Conservation (phyloP, 2,329 filamentous ascomycete genomes). For the Clonostachys sp. region DNA sequence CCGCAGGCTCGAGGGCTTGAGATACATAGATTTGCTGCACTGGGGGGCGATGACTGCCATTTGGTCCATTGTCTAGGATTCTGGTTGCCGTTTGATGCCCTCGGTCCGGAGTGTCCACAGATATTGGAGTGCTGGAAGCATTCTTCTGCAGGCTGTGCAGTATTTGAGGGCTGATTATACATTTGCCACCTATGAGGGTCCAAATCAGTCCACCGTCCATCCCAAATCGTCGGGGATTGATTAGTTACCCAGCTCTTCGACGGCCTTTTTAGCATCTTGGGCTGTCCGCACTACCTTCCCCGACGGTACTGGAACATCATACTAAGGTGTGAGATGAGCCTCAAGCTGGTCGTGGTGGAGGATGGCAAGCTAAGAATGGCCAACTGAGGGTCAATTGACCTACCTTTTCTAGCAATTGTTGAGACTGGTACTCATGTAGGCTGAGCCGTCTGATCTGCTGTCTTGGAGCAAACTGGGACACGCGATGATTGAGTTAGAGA, state of each 20-base stretch:
- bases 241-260: constrained; percentile 13
- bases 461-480: too few relatives aligned
- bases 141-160: constrained; percentile 7
- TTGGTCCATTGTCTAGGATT: not conserved
- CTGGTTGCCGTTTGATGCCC: not conserved
- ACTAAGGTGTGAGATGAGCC: not conserved
- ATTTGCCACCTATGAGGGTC: constrained; percentile 9
- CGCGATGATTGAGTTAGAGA: too few relatives aligned
- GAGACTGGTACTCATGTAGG: constrained; percentile 19
- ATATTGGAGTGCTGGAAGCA: constrained; percentile 6
- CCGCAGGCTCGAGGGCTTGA: constrained; percentile 15
- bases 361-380: not conserved
- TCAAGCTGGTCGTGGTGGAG: not conserved
- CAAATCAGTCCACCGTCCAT: not conserved
- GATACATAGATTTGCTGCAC: constrained; percentile 28
- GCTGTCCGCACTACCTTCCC: constrained; percentile 11
- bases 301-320: constrained; percentile 8
- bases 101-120: constrained; percentile 4
- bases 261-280: constrained; percentile 10
- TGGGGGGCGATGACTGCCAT: not conserved
- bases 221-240: not conserved
- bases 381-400: not conserved
- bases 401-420: constrained; percentile 16
- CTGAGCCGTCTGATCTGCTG: constrained; percentile 11
- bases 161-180: constrained; percentile 18